Percentiles rank a stretch among this genome's conserved stretches.
Evolutionary conservation across 495 filamentous ascomycete genomes (phyloP).

Genomic region (Elasticomyces elasticus): DNA sequence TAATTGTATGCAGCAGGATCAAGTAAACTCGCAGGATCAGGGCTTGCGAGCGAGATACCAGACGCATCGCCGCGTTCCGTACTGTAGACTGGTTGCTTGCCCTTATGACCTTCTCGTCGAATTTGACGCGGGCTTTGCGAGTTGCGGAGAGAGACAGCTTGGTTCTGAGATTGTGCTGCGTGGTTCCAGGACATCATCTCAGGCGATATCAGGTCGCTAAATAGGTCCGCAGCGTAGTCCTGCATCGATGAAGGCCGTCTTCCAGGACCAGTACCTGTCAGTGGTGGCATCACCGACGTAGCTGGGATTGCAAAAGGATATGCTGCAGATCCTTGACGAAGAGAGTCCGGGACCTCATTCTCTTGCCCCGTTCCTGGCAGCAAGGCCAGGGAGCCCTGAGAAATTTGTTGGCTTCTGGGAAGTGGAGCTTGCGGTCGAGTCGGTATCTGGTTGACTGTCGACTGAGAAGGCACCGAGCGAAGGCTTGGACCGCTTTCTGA

Average conservation of each 20-base stretch:
- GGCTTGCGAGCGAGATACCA: background rate
- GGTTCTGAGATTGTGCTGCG: background rate
- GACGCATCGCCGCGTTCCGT: background rate
- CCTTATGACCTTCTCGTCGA: background rate
- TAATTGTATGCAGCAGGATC: background rate
- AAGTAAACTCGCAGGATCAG: background rate
- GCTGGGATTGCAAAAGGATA: background rate
- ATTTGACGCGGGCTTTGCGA: background rate
- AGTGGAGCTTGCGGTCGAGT: background rate
- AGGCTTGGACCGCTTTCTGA: background rate
- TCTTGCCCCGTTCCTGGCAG: background rate
- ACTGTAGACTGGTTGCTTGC: background rate
- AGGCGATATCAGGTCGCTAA: background rate
- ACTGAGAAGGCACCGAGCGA: background rate
- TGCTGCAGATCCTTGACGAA: background rate
- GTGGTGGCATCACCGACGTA: background rate
- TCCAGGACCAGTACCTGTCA: background rate
- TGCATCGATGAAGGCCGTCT: background rate
- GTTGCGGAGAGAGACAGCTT: background rate
- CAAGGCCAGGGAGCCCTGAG: background rate
- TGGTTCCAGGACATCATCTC: background rate
- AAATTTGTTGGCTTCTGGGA: background rate
- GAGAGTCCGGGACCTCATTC: background rate
- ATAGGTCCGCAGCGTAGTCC: background rate
- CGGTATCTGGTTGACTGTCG: background rate